A percentile compares a stretch with the other conserved stretches of the same genome.
Evolutionary conservation across 768 basidiomycete species (phyloP).

Genomic region (Clavaria fumosa): DNA sequence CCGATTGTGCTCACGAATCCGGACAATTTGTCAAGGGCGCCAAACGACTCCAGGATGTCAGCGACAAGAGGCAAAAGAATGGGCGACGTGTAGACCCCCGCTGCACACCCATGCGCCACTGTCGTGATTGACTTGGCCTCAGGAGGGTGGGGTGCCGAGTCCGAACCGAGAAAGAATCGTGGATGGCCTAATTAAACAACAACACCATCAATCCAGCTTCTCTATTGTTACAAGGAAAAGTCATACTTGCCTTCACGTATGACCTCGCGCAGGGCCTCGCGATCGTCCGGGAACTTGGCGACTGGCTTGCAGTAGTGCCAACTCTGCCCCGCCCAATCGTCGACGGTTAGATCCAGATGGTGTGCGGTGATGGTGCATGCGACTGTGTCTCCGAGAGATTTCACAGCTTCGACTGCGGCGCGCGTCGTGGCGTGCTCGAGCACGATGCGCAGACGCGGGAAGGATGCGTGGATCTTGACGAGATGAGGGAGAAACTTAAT

Average conservation of each 20-base stretch:
- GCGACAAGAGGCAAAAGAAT: constrained; percentile 84
- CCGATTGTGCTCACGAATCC: constrained; percentile 72
- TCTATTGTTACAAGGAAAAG: constrained; percentile 3
- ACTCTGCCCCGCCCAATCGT: constrained; percentile 92
- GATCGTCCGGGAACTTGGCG: constrained; percentile 89
- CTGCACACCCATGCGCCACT: constrained; percentile 67
- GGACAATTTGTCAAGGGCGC: constrained; percentile 67
- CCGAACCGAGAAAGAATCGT: constrained; percentile 93
- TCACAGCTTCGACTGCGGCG: constrained; percentile 78
- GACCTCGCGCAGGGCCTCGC: constrained; percentile 64
- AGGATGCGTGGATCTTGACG: constrained; percentile 59
- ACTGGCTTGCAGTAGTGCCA: constrained; percentile 98
- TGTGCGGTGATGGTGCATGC: constrained; percentile 97
- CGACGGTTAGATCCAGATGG: constrained; percentile 85
- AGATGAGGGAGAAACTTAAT: constrained; percentile 80
- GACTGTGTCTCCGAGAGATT: constrained; percentile 63
- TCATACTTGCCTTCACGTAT: constrained; percentile 47
- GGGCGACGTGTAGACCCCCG: constrained; percentile 91
- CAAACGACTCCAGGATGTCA: constrained; percentile 75
- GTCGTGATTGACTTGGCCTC: constrained; percentile 53
- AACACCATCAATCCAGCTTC: constrained; percentile 1
- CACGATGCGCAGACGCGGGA: constrained; percentile 86
- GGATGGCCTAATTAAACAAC: constrained; percentile 88
- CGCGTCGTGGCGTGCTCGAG: constrained; percentile 94
- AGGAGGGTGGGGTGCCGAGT: constrained; percentile 85